Percentiles rank a stretch among this genome's conserved stretches.
Evolutionary conservation across 345 rosid genomes (phyloP).

Genomic region (Clarkia xantiana): DNA sequence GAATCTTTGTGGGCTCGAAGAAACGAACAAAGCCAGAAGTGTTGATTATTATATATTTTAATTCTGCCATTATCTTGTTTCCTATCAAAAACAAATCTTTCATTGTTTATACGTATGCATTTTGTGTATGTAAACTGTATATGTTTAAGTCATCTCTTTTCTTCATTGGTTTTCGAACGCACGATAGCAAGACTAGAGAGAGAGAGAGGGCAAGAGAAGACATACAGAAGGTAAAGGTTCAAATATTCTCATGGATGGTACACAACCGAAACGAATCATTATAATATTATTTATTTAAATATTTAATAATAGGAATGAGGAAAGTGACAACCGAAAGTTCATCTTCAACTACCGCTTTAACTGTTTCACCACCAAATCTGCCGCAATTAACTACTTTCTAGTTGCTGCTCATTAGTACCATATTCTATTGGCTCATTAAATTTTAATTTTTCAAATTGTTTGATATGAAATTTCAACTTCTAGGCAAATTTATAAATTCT

Average conservation of each 20-base stretch:
- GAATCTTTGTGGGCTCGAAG: slow-evolving; percentile 25
- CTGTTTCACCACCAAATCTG: slow-evolving; percentile 9
- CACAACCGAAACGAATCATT: too few species aligned
- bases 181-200: not conserved
- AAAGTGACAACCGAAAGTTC: slow-evolving; percentile 1
- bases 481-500: too few species aligned
- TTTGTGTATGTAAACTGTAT: too few species aligned
- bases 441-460: too few species aligned
- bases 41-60: slow-evolving; percentile 14
- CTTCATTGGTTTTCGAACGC: not conserved
- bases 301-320: not conserved
- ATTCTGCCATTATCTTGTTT: too few species aligned
- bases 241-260: not conserved
- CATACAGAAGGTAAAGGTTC: not conserved
- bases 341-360: not conserved
- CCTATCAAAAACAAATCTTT: too few species aligned
- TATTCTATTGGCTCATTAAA: too few species aligned
- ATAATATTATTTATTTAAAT: not conserved
- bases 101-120: too few species aligned
- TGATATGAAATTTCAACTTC: too few species aligned
- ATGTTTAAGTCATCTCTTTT: not conserved
- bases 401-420: too few species aligned
- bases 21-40: slow-evolving; percentile 29
- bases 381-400: not conserved
- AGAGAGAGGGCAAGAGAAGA: slow-evolving; percentile 5